Conservation (phyloP, 257 asterid genomes). For the Solanum chiquidenum region DNA sequence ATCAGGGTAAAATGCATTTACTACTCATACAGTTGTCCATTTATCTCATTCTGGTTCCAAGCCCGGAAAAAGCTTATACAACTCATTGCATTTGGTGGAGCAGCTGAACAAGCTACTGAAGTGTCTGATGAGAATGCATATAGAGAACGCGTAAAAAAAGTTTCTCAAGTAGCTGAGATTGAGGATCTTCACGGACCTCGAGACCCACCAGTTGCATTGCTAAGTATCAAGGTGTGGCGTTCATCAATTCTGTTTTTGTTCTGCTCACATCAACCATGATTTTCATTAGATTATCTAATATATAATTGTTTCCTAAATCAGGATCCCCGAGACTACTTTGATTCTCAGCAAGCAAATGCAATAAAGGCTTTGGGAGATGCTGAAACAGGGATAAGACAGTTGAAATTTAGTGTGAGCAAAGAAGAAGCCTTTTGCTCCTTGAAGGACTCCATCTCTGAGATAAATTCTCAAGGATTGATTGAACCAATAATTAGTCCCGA, state of each 20-base stretch:
- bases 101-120: constrained; percentile 67
- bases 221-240: constrained; percentile 65
- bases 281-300: constrained; percentile 9
- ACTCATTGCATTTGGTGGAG: neutral
- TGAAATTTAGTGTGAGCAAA: constrained; percentile 46
- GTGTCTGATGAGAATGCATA: constrained; percentile 38
- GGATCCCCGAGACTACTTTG: constrained; percentile 98
- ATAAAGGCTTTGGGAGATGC: constrained; percentile 63
- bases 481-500: constrained; percentile 63
- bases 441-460: constrained; percentile 36
- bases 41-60: neutral
- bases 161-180: constrained; percentile 62
- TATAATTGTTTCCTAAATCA: constrained; percentile 22
- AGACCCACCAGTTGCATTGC: constrained; percentile 83
- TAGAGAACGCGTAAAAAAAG: constrained; percentile 44
- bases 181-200: constrained; percentile 95
- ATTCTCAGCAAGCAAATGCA: constrained; percentile 87
- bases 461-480: constrained; percentile 43
- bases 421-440: constrained; percentile 55
- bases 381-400: constrained; percentile 35
- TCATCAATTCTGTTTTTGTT: neutral
- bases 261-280: neutral
- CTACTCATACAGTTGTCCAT: neutral
- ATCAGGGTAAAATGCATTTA: constrained; percentile 50
- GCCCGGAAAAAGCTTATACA: neutral